Evolutionary conservation across 306 rosid species (phyloP).

Genomic region (Chamaecrista fasciculata): DNA sequence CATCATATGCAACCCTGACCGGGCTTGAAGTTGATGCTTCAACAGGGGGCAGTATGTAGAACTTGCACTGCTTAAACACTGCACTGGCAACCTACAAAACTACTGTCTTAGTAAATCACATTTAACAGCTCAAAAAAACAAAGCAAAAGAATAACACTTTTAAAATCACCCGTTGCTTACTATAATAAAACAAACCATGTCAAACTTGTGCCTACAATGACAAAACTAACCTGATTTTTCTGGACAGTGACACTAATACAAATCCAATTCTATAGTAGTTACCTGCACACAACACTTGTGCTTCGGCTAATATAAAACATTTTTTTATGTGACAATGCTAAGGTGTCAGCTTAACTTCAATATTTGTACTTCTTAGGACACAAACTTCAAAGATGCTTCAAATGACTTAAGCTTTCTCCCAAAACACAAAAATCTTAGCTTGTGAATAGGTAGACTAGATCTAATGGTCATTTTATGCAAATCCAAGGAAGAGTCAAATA

Average conservation of each 20-base stretch:
- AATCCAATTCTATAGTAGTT: no score
- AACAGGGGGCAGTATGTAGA: conserved; percentile 48
- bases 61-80: conserved; percentile 22
- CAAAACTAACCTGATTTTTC: neutral
- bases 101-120: conserved; percentile 2
- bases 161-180: no score
- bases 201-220: neutral
- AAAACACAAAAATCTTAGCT: no score
- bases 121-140: neutral
- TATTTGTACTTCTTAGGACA: neutral
- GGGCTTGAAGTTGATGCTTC: conserved; percentile 16
- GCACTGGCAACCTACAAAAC: conserved; percentile 42
- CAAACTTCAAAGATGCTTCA: neutral
- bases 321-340: neutral
- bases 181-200: neutral
- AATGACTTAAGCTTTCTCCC: neutral
- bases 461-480: neutral
- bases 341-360: neutral
- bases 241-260: neutral
- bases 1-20: conserved; percentile 40
- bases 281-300: neutral
- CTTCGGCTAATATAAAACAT: neutral
- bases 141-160: neutral
- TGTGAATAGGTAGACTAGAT: neutral
- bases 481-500: no score